Evolutionary conservation across 148 eudicot genomes (phyloP), one percentile per base, ranked within the genome.

Genomic region (Camellia lanceoleosa): DNA sequence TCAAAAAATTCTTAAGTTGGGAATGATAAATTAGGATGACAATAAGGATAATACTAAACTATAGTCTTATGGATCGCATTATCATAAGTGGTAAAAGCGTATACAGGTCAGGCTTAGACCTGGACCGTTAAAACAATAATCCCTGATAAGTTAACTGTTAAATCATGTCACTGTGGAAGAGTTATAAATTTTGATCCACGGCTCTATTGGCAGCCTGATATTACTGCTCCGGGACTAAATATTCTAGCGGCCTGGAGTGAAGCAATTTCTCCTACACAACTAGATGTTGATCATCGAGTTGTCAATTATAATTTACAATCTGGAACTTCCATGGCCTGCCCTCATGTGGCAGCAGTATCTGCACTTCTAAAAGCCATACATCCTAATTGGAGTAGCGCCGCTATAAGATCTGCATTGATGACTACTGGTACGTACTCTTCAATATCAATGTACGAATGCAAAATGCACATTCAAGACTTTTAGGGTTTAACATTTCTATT

Each of bases 311-410:
- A 92, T 68, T 83, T 94, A 42, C 77, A 81, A 10, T 94, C 98
- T 0, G 98, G 98, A 75, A 94, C 98, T 67, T 94, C 98, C 16
- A 94, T 94, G 98, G 84, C 98, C 16, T 92, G 97, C 82, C 98
- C 98, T 2, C 81, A 79, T 16, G 81, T 94, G 10, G 84, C 93
- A 0, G 98, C 88, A 10, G 91, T 94, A 59, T 89, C 97, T 19
- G 97, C 93, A 2, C 91, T 94, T 70, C 86, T 94, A 68, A 94
- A 90, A 82, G 97, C 97, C 41, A 81, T 91, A 14, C 91, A 94
- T 77, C 98, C 98, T 43, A 73, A 79, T 71, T 94, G 98, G 98
- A 88, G 88, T 63, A 86, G 91, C 68, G 97, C 98, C 16, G 98
- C 93, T 19, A 90, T 94, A 74, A 85, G 94, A 91, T 94, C 98